phyloP scores from a whole-genome alignment of 2,329 filamentous ascomycete species.

The Sporothrix phasma region DNA sequence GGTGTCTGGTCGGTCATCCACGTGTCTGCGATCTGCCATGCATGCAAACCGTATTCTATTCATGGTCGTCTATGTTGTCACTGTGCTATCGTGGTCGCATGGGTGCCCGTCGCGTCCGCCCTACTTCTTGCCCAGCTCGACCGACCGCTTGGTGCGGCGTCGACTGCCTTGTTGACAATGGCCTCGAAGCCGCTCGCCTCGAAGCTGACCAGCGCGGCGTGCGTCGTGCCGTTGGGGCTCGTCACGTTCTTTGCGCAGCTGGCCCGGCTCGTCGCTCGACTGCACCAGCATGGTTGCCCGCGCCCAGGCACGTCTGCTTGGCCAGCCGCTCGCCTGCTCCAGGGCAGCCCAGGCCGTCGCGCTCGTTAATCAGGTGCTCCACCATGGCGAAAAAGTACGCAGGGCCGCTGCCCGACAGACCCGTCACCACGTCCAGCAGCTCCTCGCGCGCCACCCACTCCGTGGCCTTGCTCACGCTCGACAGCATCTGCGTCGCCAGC shows the following conservation, averaged over 20 bases:
- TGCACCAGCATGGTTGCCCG: conserved; percentile 41
- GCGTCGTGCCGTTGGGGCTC: conserved; percentile 42
- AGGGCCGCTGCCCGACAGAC: conserved; percentile 40
- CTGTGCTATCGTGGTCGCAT: neutral
- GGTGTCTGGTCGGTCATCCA: neutral
- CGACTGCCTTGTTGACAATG: conserved; percentile 37
- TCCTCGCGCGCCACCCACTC: conserved; percentile 43
- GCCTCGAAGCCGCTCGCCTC: conserved; percentile 34
- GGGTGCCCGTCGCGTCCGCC: too few relatives aligned
- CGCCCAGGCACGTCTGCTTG: conserved; percentile 42
- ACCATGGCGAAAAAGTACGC: conserved; percentile 46
- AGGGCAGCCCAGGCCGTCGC: conserved; percentile 36
- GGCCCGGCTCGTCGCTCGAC: conserved; percentile 35
- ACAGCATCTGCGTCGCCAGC: conserved; percentile 33
- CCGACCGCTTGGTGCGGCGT: conserved; percentile 33
- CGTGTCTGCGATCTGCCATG: neutral
- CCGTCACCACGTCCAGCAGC: conserved; percentile 41
- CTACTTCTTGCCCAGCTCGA: conserved; percentile 31
- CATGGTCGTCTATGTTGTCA: neutral
- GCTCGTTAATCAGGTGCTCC: conserved; percentile 38
- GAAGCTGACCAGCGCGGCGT: conserved; percentile 40
- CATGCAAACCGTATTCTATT: neutral
- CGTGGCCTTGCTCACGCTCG: conserved; percentile 37
- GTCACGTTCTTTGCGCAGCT: conserved; percentile 43
- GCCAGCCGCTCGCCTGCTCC: conserved; percentile 41